Conservation (phyloP, 2,329 filamentous ascomycete species). For the Diaporthe ilicicola region DNA sequence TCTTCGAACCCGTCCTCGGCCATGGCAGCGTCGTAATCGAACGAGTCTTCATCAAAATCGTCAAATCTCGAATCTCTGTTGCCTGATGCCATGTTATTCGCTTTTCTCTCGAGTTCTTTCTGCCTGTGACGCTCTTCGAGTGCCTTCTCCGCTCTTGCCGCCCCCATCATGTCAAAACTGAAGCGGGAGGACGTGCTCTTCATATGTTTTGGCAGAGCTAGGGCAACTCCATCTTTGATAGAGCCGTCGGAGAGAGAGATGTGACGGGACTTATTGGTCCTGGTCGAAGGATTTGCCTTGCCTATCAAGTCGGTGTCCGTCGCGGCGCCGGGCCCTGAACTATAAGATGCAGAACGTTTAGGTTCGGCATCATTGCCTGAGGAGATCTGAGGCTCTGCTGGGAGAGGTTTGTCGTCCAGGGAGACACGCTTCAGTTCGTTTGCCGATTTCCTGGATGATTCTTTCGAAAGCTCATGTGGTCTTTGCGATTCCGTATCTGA, state of each 20-base stretch:
- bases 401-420: constrained; percentile 37
- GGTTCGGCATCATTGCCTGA: constrained; percentile 47
- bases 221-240: constrained; percentile 50
- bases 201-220: constrained; percentile 69
- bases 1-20: constrained; percentile 73
- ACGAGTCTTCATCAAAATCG: constrained; percentile 68
- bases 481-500: constrained; percentile 16
- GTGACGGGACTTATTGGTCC: constrained; percentile 58
- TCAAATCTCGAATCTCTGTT: constrained; percentile 63
- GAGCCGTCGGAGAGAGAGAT: constrained; percentile 61
- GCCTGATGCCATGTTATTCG: constrained; percentile 46
- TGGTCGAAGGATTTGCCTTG: constrained; percentile 45
- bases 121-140: constrained; percentile 78
- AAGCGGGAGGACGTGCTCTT: constrained; percentile 82
- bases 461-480: constrained; percentile 16
- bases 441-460: constrained; percentile 16
- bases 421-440: constrained; percentile 26
- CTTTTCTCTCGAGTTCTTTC: constrained; percentile 69
- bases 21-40: constrained; percentile 71
- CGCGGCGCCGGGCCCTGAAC: constrained; percentile 38
- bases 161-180: constrained; percentile 82
- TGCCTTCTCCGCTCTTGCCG: constrained; percentile 72
- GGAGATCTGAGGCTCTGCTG: constrained; percentile 39
- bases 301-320: constrained; percentile 26
- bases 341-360: constrained; percentile 43